These are phyloP conservation scores for Encephalitozoon cuniculi DNA, from an alignment of 371 early-diverging fungal genomes.

Conservation along the genomic window DNA sequence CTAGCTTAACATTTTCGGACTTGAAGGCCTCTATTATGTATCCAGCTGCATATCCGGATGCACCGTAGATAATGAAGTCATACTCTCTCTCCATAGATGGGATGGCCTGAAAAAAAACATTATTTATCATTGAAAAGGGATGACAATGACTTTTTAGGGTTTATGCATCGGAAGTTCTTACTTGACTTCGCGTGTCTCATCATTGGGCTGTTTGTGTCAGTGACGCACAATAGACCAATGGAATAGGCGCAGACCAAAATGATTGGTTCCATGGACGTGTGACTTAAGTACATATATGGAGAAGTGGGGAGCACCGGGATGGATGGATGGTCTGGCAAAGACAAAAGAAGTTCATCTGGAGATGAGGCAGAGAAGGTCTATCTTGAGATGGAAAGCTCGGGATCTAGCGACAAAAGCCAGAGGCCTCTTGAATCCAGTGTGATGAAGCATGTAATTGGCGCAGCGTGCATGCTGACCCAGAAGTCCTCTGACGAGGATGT, in stretches of 20 bases:
- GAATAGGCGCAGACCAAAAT: background rate
- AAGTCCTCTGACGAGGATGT: background rate
- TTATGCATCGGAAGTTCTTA: background rate
- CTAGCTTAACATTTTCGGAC: conserved; percentile 60
- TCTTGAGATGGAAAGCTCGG: background rate
- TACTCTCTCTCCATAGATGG: conserved; percentile 48
- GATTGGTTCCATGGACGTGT: background rate
- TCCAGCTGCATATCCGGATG: conserved; percentile 73
- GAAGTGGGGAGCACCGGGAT: background rate
- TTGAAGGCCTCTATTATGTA: conserved; percentile 67
- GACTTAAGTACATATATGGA: background rate
- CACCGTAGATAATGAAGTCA: conserved; percentile 73
- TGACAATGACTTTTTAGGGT: background rate
- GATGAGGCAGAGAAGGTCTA: background rate
- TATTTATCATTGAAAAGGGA: conserved; percentile 4
- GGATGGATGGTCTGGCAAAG: background rate
- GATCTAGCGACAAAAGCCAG: background rate
- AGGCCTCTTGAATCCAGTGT: background rate
- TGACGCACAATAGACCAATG: background rate
- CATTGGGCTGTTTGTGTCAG: background rate
- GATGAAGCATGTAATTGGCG: conserved; percentile 10
- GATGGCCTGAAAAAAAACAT: background rate
- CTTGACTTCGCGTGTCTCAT: background rate
- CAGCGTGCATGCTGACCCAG: conserved; percentile 5
- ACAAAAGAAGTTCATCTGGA: background rate